Percentiles rank a stretch among this genome's conserved stretches.
Evolutionary conservation across 179 eudicot species (phyloP).

Genomic region (Camellia oleifera): DNA sequence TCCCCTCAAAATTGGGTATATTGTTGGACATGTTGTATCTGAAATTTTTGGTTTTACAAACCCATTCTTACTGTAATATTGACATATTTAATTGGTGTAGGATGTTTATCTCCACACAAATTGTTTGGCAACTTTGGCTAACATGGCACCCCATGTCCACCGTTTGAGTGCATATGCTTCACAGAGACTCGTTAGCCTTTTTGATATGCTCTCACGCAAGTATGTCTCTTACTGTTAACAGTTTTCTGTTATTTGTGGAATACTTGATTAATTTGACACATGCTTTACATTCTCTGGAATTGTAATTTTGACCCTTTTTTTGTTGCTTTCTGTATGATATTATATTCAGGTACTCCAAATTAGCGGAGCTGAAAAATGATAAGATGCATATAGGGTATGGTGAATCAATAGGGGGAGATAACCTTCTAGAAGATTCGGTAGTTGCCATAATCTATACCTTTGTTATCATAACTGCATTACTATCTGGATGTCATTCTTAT

Average conservation of each 20-base stretch:
- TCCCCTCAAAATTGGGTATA: not conserved
- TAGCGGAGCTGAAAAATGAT: conserved; percentile 68
- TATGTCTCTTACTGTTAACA: conserved; percentile 31
- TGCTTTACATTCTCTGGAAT: not conserved
- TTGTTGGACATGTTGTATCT: not conserved
- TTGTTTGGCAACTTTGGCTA: conserved; percentile 88
- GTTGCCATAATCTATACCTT: not conserved
- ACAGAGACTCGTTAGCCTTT: conserved; percentile 89
- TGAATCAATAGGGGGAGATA: conserved; percentile 43
- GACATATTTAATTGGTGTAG: conserved; percentile 38
- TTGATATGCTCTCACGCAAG: conserved; percentile 91
- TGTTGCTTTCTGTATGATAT: conserved; percentile 7
- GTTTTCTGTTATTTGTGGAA: not conserved
- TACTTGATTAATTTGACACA: not conserved
- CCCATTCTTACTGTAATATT: not conserved
- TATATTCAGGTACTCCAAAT: conserved; percentile 68
- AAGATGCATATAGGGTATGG: conserved; percentile 47
- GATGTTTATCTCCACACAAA: conserved; percentile 98
- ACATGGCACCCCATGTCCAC: conserved; percentile 98
- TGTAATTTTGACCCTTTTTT: not conserved
- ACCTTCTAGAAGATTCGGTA: conserved; percentile 70
- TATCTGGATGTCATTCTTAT: not conserved
- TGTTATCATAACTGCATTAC: not conserved
- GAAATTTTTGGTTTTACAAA: not conserved
- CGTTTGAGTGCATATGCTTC: conserved; percentile 87